Evolutionary conservation across 768 basidiomycete species (phyloP).

Genomic region (Clitopilus passeckerianus): DNA sequence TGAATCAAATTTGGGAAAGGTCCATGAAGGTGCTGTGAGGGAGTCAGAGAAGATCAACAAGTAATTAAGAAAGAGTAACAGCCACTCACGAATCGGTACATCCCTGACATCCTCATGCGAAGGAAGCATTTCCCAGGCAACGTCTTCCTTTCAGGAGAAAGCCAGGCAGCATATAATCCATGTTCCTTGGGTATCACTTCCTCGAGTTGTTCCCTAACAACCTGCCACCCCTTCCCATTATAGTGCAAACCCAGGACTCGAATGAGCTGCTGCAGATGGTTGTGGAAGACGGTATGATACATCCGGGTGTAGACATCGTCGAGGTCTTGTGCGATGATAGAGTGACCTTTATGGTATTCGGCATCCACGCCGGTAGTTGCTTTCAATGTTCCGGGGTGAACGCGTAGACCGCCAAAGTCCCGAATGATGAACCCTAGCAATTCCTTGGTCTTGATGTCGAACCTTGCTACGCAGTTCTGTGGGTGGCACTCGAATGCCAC

Average conservation of each 20-base stretch:
- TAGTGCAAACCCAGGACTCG: conserved; percentile 55
- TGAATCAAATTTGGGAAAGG: conserved; percentile 54
- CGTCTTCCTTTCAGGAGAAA: conserved; percentile 40
- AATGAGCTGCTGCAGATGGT: conserved; percentile 55
- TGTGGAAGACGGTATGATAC: conserved; percentile 57
- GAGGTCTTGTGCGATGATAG: conserved; percentile 42
- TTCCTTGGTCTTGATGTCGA: conserved; percentile 41
- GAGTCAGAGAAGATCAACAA: not conserved
- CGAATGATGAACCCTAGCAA: conserved; percentile 52
- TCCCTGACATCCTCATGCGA: conserved; percentile 52
- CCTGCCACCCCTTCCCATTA: conserved; percentile 46
- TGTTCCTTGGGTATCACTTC: conserved; percentile 41
- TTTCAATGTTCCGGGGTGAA: conserved; percentile 46
- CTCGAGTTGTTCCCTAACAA: conserved; percentile 41
- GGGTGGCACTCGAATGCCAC: conserved; percentile 59
- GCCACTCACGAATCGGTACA: conserved; percentile 48
- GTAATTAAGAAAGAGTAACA: not conserved
- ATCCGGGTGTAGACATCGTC: conserved; percentile 54
- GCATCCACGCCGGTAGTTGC: conserved; percentile 45
- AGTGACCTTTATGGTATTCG: conserved; percentile 42
- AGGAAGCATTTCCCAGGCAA: conserved; percentile 53
- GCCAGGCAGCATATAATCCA: conserved; percentile 44
- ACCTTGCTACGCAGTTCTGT: conserved; percentile 55
- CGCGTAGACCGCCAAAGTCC: conserved; percentile 53
- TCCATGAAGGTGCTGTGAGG: conserved; percentile 42